A percentile compares a stretch with the other conserved stretches of the same genome.
These are phyloP conservation scores for Trichoderma sp. DNA, from an alignment of 2,329 filamentous ascomycete species.

Conservation along the genomic window DNA sequence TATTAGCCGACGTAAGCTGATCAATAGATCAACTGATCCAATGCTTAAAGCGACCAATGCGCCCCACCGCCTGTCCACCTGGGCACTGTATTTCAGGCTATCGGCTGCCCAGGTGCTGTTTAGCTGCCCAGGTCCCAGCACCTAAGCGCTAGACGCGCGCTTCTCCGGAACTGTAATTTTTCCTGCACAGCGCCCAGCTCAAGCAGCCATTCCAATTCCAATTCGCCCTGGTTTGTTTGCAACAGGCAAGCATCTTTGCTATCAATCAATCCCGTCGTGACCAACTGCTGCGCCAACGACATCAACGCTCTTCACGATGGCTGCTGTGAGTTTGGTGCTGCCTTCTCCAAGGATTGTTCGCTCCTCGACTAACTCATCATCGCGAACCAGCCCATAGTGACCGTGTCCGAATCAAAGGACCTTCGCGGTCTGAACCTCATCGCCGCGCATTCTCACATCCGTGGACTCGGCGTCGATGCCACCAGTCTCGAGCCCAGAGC, in stretches of 20 bases:
- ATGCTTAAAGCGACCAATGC: background rate
- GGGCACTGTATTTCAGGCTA: background rate
- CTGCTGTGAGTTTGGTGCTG: slow-evolving; percentile 46
- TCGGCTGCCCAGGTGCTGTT: background rate
- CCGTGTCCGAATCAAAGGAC: slow-evolving; percentile 93
- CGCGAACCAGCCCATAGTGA: slow-evolving; percentile 55
- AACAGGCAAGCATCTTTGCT: background rate
- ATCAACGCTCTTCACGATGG: slow-evolving; percentile 40
- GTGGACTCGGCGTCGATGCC: slow-evolving; percentile 87
- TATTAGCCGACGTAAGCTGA: background rate
- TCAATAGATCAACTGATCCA: too few species aligned
- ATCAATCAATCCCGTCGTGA: slow-evolving; percentile 4
- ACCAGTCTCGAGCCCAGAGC: slow-evolving; percentile 84
- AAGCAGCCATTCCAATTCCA: background rate
- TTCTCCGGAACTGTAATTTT: slow-evolving; percentile 14
- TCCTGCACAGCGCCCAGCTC: background rate
- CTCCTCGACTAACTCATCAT: slow-evolving; percentile 3
- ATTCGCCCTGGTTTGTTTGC: slow-evolving; percentile 10
- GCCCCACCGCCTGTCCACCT: background rate
- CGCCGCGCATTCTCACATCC: slow-evolving; percentile 96
- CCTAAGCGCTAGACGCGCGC: slow-evolving; percentile 18
- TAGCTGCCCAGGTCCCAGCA: background rate
- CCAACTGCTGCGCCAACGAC: slow-evolving; percentile 1
- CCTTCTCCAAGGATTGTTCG: background rate
- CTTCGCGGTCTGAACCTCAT: slow-evolving; percentile 95